Evolutionary conservation across 768 basidiomycete species (phyloP).

Genomic region (Zangia roseola): DNA sequence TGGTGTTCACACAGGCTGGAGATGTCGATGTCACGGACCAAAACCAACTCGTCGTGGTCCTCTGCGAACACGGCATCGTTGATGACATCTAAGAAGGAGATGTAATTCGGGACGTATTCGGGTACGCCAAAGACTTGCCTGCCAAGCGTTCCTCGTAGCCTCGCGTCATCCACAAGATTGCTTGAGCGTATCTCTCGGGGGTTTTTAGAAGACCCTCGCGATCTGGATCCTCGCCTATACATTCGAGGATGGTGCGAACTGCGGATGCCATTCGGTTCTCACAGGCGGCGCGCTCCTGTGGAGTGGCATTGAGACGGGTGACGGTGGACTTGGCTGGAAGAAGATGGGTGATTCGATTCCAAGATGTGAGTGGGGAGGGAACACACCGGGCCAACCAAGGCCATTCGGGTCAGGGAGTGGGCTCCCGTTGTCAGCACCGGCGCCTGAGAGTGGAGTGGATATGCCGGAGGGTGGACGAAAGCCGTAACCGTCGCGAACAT

Average conservation of each 20-base stretch:
- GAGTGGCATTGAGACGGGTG: conserved; percentile 77
- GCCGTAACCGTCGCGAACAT: conserved; percentile 74
- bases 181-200: conserved; percentile 94
- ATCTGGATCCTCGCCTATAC: conserved; percentile 97
- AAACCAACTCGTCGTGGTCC: conserved; percentile 99
- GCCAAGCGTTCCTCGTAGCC: conserved; percentile 95
- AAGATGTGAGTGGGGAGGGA: conserved; percentile 6
- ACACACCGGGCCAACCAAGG: conserved; percentile 88
- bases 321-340: conserved; percentile 83
- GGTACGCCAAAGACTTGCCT: conserved; percentile 46
- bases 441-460: conserved; percentile 53
- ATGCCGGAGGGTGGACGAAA: conserved; percentile 71
- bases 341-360: conserved; percentile 14
- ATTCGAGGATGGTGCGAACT: conserved; percentile 90
- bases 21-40: conserved; percentile 96
- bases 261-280: conserved; percentile 79
- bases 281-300: conserved; percentile 66
- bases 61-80: conserved; percentile 98
- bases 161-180: conserved; percentile 98
- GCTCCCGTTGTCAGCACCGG: conserved; percentile 25
- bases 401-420: conserved; percentile 61
- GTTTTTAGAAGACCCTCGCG: conserved; percentile 90
- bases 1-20: conserved; percentile 99
- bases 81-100: conserved; percentile 74
- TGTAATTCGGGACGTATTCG: not conserved